phyloP scores from a whole-genome alignment of 2,329 filamentous ascomycete genomes.

The Calonectria pseudoreteaudii region DNA sequence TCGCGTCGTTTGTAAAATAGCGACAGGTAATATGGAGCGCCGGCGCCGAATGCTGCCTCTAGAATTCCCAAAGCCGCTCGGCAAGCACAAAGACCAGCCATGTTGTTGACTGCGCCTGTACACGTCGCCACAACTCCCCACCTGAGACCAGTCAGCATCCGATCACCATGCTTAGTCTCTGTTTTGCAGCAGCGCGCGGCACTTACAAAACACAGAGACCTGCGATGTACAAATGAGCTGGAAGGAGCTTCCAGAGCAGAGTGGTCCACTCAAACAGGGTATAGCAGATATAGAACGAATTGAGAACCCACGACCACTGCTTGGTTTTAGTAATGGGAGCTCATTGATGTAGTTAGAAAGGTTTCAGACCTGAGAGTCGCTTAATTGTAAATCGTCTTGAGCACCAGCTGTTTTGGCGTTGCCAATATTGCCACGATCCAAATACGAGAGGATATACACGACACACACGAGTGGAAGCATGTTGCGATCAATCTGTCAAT shows the following conservation, averaged over 20 bases:
- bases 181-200: too few relatives aligned
- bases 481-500: constrained; percentile 27
- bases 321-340: neutral
- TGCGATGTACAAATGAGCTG: constrained; percentile 25
- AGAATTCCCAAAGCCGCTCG: constrained; percentile 23
- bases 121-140: constrained; percentile 31
- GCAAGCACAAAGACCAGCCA: constrained; percentile 8
- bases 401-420: constrained; percentile 35
- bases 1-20: constrained; percentile 26
- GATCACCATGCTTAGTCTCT: fast-evolving
- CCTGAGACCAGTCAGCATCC: neutral
- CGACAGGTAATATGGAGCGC: constrained; percentile 30
- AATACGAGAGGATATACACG: constrained; percentile 32
- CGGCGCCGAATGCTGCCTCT: constrained; percentile 32
- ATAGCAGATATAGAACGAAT: constrained; percentile 33
- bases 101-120: constrained; percentile 15
- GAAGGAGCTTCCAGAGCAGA: constrained; percentile 31
- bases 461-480: constrained; percentile 32
- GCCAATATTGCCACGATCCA: constrained; percentile 37
- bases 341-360: too few relatives aligned
- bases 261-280: constrained; percentile 34
- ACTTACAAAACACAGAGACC: constrained; percentile 25
- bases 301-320: constrained; percentile 36
- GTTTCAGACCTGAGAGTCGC: constrained; percentile 4
- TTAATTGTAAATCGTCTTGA: constrained; percentile 23